These are phyloP conservation scores for Tolypocladium inflatum DNA, from an alignment of 2,329 filamentous ascomycete genomes.

Conservation along the genomic window DNA sequence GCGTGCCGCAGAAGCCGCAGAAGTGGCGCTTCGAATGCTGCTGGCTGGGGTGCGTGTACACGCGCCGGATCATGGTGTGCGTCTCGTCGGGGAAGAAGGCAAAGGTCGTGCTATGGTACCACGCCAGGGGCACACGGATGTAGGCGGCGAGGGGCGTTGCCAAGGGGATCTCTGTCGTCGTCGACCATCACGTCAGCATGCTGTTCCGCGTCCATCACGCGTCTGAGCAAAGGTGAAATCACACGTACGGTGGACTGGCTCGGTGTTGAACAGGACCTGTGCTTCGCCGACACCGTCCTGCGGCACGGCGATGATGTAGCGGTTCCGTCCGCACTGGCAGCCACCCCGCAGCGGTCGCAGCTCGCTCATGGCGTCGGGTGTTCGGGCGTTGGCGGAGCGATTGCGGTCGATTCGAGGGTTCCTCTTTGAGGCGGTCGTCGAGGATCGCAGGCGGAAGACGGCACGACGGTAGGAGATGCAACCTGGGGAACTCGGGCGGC, in stretches of 20 bases:
- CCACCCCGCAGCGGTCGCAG: conserved; percentile 57
- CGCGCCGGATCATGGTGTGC: conserved; percentile 53
- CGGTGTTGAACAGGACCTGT: conserved; percentile 67
- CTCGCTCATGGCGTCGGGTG: conserved; percentile 28
- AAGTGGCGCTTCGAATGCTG: conserved; percentile 63
- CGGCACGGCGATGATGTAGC: conserved; percentile 68
- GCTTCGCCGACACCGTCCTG: conserved; percentile 43
- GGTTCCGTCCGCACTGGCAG: conserved; percentile 79
- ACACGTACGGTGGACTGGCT: conserved; percentile 60
- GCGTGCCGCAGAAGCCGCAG: conserved; percentile 86
- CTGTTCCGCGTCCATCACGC: background rate
- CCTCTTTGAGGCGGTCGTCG: background rate
- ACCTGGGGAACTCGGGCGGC: background rate
- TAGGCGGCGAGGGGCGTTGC: conserved; percentile 69
- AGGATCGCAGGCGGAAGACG: background rate
- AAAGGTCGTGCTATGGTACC: conserved; percentile 69
- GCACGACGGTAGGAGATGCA: background rate
- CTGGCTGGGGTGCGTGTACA: conserved; percentile 52
- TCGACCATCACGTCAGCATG: background rate
- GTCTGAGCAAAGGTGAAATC: background rate
- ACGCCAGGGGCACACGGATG: conserved; percentile 71
- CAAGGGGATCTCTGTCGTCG: conserved; percentile 47
- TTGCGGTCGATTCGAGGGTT: background rate
- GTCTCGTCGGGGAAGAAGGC: conserved; percentile 74
- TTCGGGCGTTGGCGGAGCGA: background rate